Evolutionary conservation across 805 yeast species (phyloP).

Genomic region (Candida corydali): DNA sequence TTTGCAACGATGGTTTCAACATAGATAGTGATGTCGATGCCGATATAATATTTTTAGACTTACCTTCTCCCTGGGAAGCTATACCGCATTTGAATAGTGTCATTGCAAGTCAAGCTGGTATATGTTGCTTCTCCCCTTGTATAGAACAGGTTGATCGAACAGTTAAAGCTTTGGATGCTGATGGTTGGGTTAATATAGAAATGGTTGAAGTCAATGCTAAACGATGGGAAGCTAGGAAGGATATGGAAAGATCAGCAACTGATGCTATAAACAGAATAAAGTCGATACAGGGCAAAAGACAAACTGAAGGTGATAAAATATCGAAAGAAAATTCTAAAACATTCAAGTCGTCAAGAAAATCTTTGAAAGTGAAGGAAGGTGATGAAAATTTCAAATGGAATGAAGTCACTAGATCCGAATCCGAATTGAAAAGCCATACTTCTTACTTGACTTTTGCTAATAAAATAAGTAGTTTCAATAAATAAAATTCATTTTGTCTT

Average conservation of each 20-base stretch:
- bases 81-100: slow-evolving; percentile 68
- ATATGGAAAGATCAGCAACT: slow-evolving; percentile 74
- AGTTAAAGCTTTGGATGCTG: slow-evolving; percentile 61
- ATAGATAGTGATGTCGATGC: slow-evolving; percentile 51
- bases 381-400: slow-evolving; percentile 77
- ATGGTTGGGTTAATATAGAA: slow-evolving; percentile 84
- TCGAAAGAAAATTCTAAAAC: slow-evolving; percentile 22
- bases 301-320: slow-evolving; percentile 52
- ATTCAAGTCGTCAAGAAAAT: slow-evolving; percentile 71
- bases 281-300: slow-evolving; percentile 69
- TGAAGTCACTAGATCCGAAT: slow-evolving; percentile 76
- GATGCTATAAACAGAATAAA: slow-evolving; percentile 74
- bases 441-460: slow-evolving; percentile 90
- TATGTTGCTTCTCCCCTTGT: slow-evolving; percentile 97
- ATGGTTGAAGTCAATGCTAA: slow-evolving; percentile 87
- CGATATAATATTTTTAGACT: slow-evolving; percentile 77
- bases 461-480: slow-evolving; percentile 11
- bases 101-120: slow-evolving; percentile 55
- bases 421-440: slow-evolving; percentile 89
- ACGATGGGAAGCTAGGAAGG: slow-evolving; percentile 86
- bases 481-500: too few relatives aligned
- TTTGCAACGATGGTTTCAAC: slow-evolving; percentile 81
- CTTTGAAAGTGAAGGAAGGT: slow-evolving; percentile 81
- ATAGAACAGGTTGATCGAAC: slow-evolving; percentile 94
- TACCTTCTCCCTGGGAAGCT: slow-evolving; percentile 97